These are phyloP conservation scores for Agastache rugosa DNA, from an alignment of 257 asterid genomes.

Conservation along the genomic window DNA sequence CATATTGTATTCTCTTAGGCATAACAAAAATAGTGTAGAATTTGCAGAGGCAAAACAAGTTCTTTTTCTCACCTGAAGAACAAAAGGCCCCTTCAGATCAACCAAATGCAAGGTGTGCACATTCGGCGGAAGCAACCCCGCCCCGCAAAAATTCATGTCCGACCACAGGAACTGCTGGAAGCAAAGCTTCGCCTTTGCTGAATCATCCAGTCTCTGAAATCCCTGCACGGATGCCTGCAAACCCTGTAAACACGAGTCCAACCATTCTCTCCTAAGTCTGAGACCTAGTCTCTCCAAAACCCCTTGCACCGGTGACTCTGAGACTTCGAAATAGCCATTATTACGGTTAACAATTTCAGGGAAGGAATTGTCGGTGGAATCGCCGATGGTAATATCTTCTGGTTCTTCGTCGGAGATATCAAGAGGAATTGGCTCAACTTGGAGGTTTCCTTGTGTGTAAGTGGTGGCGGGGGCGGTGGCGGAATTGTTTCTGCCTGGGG, in stretches of 20 bases:
- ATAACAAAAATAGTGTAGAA: constrained; percentile 2
- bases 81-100: constrained; percentile 89
- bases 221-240: constrained; percentile 54
- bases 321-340: constrained; percentile 29
- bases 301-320: constrained; percentile 55
- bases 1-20: not conserved
- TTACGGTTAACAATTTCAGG: constrained; percentile 17
- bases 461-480: constrained; percentile 24
- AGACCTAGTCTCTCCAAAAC: constrained; percentile 65
- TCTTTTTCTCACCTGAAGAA: constrained; percentile 71
- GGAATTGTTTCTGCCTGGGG: constrained; percentile 44
- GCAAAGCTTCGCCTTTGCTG: constrained; percentile 77
- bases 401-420: constrained; percentile 61
- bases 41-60: constrained; percentile 13
- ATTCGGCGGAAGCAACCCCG: constrained; percentile 74
- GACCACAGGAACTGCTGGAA: constrained; percentile 71
- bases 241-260: constrained; percentile 68
- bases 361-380: constrained; percentile 17
- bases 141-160: constrained; percentile 83
- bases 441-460: constrained; percentile 7
- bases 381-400: constrained; percentile 20
- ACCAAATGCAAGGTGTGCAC: constrained; percentile 65
- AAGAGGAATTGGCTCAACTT: constrained; percentile 51
- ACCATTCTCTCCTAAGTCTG: constrained; percentile 68
- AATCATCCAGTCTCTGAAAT: constrained; percentile 57